These are phyloP conservation scores for Tillandsia leiboldiana DNA, from an alignment of 176 grass and related monocot genomes.

Conservation along the genomic window DNA sequence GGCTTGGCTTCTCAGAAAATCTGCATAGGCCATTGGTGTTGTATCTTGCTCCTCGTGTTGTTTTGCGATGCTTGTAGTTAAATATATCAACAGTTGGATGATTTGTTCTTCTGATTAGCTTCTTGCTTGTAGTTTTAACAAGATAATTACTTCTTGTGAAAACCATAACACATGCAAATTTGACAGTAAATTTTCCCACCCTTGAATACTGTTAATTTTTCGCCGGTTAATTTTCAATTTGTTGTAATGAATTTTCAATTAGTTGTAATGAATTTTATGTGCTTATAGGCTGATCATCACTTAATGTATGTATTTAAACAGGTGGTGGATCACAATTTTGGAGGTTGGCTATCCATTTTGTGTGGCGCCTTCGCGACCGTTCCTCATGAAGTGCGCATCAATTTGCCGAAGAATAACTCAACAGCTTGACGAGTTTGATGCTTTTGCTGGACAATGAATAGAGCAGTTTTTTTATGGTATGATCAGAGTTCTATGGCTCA, in stretches of 20 bases:
- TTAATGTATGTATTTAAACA: not conserved
- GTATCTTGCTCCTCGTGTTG: not conserved
- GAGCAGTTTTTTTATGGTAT: too few relatives aligned
- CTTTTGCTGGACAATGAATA: too few relatives aligned
- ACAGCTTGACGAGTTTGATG: too few relatives aligned
- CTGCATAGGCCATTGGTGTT: slow-evolving; percentile 40
- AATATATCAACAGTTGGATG: not conserved
- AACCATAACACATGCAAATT: too few relatives aligned
- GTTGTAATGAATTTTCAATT: not conserved
- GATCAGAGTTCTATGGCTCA: too few relatives aligned
- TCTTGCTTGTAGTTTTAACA: not conserved
- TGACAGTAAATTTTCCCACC: too few relatives aligned
- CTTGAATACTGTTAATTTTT: not conserved
- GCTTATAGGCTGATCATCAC: not conserved
- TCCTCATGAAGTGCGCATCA: not conserved
- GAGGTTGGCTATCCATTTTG: not conserved
- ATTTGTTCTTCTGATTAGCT: not conserved
- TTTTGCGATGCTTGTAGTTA: not conserved
- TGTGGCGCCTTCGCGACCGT: not conserved
- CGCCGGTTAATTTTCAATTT: not conserved
- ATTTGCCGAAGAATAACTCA: not conserved
- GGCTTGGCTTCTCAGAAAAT: slow-evolving; percentile 68
- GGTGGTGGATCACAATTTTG: not conserved
- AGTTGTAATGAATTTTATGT: not conserved
- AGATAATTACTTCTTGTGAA: not conserved